Base-by-base conservation (phyloP, 2,329 filamentous ascomycete genomes). In the Botrytis medusae region DNA sequence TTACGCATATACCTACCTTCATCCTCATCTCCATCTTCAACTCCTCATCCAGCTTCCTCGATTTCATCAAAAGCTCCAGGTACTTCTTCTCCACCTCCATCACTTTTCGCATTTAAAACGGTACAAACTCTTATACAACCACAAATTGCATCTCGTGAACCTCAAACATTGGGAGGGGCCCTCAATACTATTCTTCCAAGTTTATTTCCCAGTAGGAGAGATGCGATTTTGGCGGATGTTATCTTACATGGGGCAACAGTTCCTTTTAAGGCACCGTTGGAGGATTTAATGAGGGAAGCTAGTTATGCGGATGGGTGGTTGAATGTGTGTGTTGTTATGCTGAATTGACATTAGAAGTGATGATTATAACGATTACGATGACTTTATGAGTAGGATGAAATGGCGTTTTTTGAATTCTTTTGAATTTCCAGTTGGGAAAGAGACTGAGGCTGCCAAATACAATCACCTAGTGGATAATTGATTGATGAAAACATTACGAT, bases 291-390 rank as follows among this genome's bases (percentile, higher is more conserved):
- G 83, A 88, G 90, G 73, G 92, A 92, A 79, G 92, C 93, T 6
- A 90, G 93, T 2, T 98, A 98, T 84, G 90, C 94, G 0, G 96
- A 99, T 83, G 96, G 96, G 0, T 99, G 95, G 92, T 82, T 97
- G 40, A 93, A 94, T 82, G 83, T 98, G 60, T 92, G 94, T 70
- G 88, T 98, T 8, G 87, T 91, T 32, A 91, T 97, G 84, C 69
- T 76, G 70, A 77, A 78, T 74, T 73, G 48, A 67, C 12, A 54
- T 32, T 42, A 14, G 18, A 71, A 37, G 16, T 57, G 34, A 63
- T 44, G 61, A 63, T 44, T 18, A 18, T 34, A n/a, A 57, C 29
- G 65, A 57, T 69, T 57, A n/a, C 37, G 6, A 57, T 69, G 65
- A 57, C 34, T 44, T 32, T 57, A 69, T 44, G 51, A 57, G 7